Evolutionary conservation across 1,284 basidiomycete species (phyloP), one percentile per base, ranked within the genome.

Genomic region (Coniferiporia sulphurascens): DNA sequence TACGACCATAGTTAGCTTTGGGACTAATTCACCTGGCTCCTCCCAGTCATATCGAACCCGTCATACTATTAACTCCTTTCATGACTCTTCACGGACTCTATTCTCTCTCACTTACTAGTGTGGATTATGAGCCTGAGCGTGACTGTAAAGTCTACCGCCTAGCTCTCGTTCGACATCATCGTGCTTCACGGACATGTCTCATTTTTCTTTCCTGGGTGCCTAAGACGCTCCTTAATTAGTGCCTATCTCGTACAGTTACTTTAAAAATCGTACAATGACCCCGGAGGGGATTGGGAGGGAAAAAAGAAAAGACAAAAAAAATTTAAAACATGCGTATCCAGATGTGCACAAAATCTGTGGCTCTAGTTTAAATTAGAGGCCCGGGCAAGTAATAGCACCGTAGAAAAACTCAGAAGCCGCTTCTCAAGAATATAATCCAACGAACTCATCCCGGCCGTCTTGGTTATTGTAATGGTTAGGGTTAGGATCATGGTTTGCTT

Each of bases 361-460:
- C 27, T 2, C 27, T 27, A 27, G 5, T 27, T 27, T 27, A 27
- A 27, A 27, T 27, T 5, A 5, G 27, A 27, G 27, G 27, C 27
- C 27, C 27, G 27, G 5, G 27, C 27, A 27, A 2, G 5, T 27
- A 27, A 27, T 27, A 27, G 27, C 27, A 2, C 27, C 27, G 27
- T 27, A 27, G 27, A 27, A 3, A 27, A 27, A 3, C 27, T 27
- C 27, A 27, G 27, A 5, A 27, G 27, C 27, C 27, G 49, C 15
- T 53, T 36, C 41, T 51, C 50, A 63, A 43, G 63, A 64, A 55
- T 64, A 64, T 51, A 64, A 55, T 17, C 61, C 61, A 50, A 51
- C 48, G 34, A 60, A 64, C 41, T 62, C 61, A 48, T 62, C 54
- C 4, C 46, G 49, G 51, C 51, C 57, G 38, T 41, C 27, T 27